phyloP scores from a whole-genome alignment of 305 asterid species.

The Fraxinus baroniana region DNA sequence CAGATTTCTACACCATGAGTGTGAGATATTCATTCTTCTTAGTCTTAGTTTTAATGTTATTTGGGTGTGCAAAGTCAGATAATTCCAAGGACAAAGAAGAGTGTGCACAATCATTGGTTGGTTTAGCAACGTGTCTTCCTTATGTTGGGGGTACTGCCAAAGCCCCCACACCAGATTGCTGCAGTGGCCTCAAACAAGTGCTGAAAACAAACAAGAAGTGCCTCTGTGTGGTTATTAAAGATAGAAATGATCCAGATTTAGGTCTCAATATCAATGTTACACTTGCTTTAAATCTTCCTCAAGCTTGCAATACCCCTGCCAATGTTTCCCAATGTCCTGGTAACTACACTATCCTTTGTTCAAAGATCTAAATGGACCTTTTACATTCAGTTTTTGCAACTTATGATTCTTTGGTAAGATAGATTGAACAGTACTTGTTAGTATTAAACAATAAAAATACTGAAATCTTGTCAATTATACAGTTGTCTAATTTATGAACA shows the following conservation, averaged over 20 bases:
- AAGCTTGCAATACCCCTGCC: constrained; percentile 59
- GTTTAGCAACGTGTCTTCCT: constrained; percentile 66
- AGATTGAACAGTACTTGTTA: not conserved
- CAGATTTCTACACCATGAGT: not conserved
- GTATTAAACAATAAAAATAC: not conserved
- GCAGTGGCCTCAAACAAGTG: constrained; percentile 58
- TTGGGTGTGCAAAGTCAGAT: constrained; percentile 28
- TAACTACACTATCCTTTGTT: constrained; percentile 13
- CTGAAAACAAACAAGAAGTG: constrained; percentile 51
- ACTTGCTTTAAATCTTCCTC: constrained; percentile 71
- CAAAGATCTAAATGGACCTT: not conserved
- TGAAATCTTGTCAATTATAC: not conserved
- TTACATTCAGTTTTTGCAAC: not conserved
- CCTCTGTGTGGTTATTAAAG: constrained; percentile 50
- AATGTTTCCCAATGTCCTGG: constrained; percentile 75
- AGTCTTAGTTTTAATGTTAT: constrained; percentile 21
- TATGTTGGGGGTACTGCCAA: constrained; percentile 65
- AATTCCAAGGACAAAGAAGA: constrained; percentile 53
- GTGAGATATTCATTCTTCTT: constrained; percentile 10
- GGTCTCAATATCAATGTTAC: constrained; percentile 57
- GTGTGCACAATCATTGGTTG: constrained; percentile 50
- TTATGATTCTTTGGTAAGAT: not conserved
- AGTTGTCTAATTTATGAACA: not conserved
- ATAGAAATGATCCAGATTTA: constrained; percentile 61
- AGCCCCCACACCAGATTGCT: constrained; percentile 81